Conservation (phyloP, 345 rosid species). For the Salix koriyanagi region DNA sequence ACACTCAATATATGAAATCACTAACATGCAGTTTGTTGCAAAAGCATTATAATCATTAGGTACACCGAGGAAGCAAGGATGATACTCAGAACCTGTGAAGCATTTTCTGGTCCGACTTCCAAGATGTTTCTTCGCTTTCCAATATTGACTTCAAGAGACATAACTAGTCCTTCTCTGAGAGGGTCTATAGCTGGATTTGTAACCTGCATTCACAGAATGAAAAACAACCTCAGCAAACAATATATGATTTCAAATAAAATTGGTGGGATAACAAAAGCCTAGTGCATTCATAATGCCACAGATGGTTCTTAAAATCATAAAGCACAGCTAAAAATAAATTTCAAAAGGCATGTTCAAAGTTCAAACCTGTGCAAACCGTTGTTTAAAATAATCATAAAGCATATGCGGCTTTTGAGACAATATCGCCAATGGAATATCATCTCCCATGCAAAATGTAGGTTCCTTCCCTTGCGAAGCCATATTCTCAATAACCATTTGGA, state of each 20-base stretch:
- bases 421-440: slow-evolving; percentile 82
- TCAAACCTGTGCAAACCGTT: slow-evolving; percentile 95
- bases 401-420: slow-evolving; percentile 83
- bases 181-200: slow-evolving; percentile 99
- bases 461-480: slow-evolving; percentile 99
- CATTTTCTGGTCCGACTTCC: slow-evolving; percentile 94
- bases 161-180: slow-evolving; percentile 91
- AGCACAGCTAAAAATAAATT: neutral
- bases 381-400: slow-evolving; percentile 97
- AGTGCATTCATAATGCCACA: neutral
- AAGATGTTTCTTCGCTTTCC: slow-evolving; percentile 92
- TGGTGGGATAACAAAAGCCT: neutral
- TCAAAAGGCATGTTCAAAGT: slow-evolving; percentile 7
- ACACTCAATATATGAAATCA: slow-evolving; percentile 6
- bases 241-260: neutral
- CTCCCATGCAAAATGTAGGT: slow-evolving; percentile 98
- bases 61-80: slow-evolving; percentile 3
- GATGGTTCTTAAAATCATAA: neutral
- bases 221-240: slow-evolving; percentile 4
- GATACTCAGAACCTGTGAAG: slow-evolving; percentile 62
- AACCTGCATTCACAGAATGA: slow-evolving; percentile 45
- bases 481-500: slow-evolving; percentile 93
- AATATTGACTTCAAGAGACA: slow-evolving; percentile 94
- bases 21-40: neutral
- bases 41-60: slow-evolving; percentile 6